phyloP scores from a whole-genome alignment of 805 yeast genomes.

The Sporopachydermia quercuum region DNA sequence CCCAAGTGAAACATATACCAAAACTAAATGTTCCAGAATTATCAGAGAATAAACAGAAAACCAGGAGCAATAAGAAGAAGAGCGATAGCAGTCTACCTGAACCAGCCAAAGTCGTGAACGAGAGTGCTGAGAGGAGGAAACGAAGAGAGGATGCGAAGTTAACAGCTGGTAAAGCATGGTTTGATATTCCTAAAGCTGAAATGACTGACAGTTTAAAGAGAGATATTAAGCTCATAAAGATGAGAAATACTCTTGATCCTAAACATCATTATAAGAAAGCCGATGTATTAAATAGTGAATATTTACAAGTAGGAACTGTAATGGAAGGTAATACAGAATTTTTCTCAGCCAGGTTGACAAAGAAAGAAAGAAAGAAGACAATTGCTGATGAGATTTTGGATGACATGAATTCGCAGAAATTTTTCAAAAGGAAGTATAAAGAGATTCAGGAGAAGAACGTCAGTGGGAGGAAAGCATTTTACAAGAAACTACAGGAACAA shows the following conservation, averaged over 20 bases:
- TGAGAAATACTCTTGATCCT: slow-evolving; percentile 87
- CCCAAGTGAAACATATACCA: background rate
- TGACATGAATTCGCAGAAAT: slow-evolving; percentile 52
- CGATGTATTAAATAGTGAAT: slow-evolving; percentile 57
- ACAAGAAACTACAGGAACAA: slow-evolving; percentile 45
- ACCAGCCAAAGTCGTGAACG: background rate
- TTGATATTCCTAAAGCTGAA: slow-evolving; percentile 62
- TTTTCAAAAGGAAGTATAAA: slow-evolving; percentile 70
- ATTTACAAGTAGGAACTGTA: slow-evolving; percentile 80
- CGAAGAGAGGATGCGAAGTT: slow-evolving; percentile 13
- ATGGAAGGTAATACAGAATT: slow-evolving; percentile 72
- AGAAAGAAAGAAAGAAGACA: slow-evolving; percentile 61
- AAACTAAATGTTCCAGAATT: background rate
- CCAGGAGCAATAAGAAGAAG: background rate
- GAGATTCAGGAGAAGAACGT: slow-evolving; percentile 58
- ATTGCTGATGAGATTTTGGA: slow-evolving; percentile 72
- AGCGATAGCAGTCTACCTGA: too few species aligned
- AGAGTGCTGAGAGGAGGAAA: background rate
- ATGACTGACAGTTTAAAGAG: slow-evolving; percentile 57
- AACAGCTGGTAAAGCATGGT: slow-evolving; percentile 57
- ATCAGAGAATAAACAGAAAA: background rate
- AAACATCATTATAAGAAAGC: slow-evolving; percentile 89
- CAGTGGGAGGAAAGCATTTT: slow-evolving; percentile 54
- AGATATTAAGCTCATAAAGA: slow-evolving; percentile 64
- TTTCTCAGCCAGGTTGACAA: slow-evolving; percentile 48